Evolutionary conservation across 129 eudicot species (phyloP), one percentile per base, ranked within the genome.

Genomic region (Glebionis coronaria): DNA sequence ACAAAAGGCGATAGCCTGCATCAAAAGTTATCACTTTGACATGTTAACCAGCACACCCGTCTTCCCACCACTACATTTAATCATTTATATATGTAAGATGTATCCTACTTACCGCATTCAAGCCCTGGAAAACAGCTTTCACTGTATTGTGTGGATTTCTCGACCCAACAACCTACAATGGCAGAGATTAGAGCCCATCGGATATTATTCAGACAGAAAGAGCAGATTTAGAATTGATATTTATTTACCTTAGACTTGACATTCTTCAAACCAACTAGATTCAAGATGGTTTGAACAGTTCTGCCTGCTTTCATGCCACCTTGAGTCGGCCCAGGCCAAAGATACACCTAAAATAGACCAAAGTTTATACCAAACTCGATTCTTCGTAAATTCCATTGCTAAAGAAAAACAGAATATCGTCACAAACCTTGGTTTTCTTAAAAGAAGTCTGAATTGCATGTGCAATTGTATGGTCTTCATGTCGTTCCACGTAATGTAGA

Each of bases 391-490:
- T 61, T 50, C 16, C 7, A 11, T 67, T 46, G 11, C 50, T 58
- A 56, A 47, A 57, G 12, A 60, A 40, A 15, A 50, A 12, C 7
- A 47, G 3, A 47, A 44, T 54, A 49, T 50, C 1, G 28, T 55
- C 7, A 3, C 61, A 55, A 47, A 93, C 98, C 96, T 93, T 93
- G 70, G 98, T 93, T 73, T 93, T 93, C 85, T 93, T 93, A 67
- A 76, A 88, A 31, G 91, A 71, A 16, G 96, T 86, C 69, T 88
- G 95, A 56, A 88, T 77, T 11, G 98, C 96, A 86, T 93, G 98
- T 20, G 96, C 96, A 69, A 88, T 93, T 35, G 96, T 93, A 85
- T 93, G 98, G 25, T 93, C 90, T 82, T 92, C 98, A n/a, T 93
- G 90, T 13, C 89, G 82, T 44, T 93, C 98, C 54, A 93, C 80